Evolutionary conservation across 257 asterid genomes (phyloP).

Genomic region (Osmanthus fragrans): DNA sequence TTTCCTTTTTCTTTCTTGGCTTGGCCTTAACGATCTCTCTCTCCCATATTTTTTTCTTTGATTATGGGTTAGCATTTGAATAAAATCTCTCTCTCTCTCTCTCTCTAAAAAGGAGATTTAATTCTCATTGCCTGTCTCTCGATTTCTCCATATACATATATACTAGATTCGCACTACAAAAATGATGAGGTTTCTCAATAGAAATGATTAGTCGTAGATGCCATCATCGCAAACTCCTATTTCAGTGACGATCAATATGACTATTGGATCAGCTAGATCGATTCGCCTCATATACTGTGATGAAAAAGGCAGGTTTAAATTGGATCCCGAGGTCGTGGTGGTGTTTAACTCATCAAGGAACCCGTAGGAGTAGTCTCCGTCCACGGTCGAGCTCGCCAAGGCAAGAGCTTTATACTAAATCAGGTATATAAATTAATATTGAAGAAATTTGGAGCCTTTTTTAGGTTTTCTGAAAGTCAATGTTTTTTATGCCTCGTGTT

Average conservation of each 20-base stretch:
- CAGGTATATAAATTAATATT: slow-evolving; percentile 15
- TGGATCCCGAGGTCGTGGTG: slow-evolving; percentile 94
- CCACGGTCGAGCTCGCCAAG: slow-evolving; percentile 99
- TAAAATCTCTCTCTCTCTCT: not conserved
- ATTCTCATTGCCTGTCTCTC: not conserved
- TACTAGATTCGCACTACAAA: not conserved
- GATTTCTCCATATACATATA: too few species aligned
- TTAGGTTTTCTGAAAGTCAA: not conserved
- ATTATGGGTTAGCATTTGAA: too few species aligned
- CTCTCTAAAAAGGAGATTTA: not conserved
- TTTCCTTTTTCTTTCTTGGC: too few species aligned
- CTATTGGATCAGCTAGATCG: slow-evolving; percentile 82
- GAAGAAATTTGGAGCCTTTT: not conserved
- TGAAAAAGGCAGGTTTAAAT: slow-evolving; percentile 79
- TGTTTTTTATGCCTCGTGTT: not conserved
- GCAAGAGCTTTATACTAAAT: slow-evolving; percentile 84
- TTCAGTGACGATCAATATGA: slow-evolving; percentile 39
- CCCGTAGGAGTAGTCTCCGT: slow-evolving; percentile 96
- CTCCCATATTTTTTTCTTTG: too few species aligned
- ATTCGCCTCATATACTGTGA: slow-evolving; percentile 87
- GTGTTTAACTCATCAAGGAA: slow-evolving; percentile 82
- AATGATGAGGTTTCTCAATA: slow-evolving; percentile 56
- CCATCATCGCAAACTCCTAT: slow-evolving; percentile 39
- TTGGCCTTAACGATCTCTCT: too few species aligned
- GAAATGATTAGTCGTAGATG: slow-evolving; percentile 60